Evolutionary conservation across 306 rosid genomes (phyloP).

Genomic region (Abrus pulchellus): DNA sequence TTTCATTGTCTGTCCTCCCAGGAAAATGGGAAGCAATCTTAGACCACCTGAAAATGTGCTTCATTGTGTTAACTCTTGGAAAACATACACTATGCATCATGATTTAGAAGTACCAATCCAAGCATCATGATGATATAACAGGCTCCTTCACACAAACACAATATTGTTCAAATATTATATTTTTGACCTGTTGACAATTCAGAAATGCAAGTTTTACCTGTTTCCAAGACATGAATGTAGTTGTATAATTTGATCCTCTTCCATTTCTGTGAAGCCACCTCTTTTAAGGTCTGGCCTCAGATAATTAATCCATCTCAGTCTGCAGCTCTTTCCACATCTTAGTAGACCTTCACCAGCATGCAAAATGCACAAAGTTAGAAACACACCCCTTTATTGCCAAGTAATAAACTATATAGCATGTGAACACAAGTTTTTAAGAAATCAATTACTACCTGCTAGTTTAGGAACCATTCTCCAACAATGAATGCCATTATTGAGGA

Average conservation of each 20-base stretch:
- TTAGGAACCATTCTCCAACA: constrained; percentile 99
- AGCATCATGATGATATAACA: not conserved
- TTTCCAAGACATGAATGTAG: constrained; percentile 91
- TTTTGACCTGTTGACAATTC: not conserved
- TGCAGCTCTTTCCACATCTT: constrained; percentile 97
- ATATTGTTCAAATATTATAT: not conserved
- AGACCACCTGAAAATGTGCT: constrained; percentile 78
- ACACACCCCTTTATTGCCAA: constrained; percentile 15
- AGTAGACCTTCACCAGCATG: constrained; percentile 68
- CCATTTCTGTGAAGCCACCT: constrained; percentile 87
- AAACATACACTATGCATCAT: constrained; percentile 2
- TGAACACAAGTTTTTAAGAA: not conserved
- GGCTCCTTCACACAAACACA: not conserved
- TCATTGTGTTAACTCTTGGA: constrained; percentile 15
- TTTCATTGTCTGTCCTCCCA: constrained; percentile 94
- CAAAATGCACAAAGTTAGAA: constrained; percentile 40
- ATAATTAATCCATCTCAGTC: constrained; percentile 98
- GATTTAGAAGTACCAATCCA: not conserved
- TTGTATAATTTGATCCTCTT: constrained; percentile 90
- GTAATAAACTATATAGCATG: not conserved
- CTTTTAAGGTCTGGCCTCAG: constrained; percentile 96
- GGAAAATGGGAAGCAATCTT: constrained; percentile 95
- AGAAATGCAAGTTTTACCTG: constrained; percentile 61
- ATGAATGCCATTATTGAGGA: constrained; percentile 91
- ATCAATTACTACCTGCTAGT: constrained; percentile 76